These are phyloP conservation scores for Plasmodium cynomolgi DNA, from an alignment of 169 alveolate genomes.

Conservation along the genomic window DNA sequence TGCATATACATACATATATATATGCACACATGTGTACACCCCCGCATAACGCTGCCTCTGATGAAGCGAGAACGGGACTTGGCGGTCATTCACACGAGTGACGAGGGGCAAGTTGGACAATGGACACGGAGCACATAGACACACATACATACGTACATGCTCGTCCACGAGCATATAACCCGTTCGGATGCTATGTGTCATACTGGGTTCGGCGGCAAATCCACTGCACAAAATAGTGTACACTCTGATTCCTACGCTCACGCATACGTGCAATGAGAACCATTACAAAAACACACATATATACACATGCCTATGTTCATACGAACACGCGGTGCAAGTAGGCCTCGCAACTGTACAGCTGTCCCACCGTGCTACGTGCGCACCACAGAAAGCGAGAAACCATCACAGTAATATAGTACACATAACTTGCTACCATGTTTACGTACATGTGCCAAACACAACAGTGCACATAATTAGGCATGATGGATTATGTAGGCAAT, in stretches of 20 bases:
- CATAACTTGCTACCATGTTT: background rate
- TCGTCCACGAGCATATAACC: background rate
- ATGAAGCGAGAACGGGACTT: background rate
- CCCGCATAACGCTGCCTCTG: background rate
- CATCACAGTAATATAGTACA: background rate
- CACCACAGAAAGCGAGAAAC: background rate
- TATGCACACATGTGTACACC: background rate
- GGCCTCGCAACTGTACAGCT: background rate
- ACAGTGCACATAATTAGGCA: background rate
- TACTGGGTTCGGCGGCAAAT: background rate
- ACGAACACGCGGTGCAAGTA: background rate
- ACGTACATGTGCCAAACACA: background rate
- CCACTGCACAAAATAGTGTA: background rate
- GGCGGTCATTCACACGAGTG: background rate
- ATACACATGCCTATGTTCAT: background rate
- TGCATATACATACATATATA: background rate
- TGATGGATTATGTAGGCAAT: background rate
- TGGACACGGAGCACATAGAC: background rate
- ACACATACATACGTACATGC: background rate
- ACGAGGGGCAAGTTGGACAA: background rate
- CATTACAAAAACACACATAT: background rate
- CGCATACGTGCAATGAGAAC: background rate
- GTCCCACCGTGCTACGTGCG: background rate
- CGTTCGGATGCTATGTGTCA: background rate
- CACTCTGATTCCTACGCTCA: background rate